Base-by-base conservation (phyloP, 305 asterid genomes). In the Lippia alba region DNA sequence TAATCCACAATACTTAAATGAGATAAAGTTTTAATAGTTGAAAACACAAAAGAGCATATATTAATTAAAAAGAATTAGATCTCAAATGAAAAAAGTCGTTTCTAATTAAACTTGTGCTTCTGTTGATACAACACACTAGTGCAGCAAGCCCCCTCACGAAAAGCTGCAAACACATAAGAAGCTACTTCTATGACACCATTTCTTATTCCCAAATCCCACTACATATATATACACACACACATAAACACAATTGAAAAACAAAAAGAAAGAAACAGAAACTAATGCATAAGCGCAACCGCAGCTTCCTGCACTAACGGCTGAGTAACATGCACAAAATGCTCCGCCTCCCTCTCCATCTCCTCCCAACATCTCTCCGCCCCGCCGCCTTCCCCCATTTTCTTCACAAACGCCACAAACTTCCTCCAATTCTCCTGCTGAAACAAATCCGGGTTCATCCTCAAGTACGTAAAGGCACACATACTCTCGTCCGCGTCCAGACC, bases 391-490 rank as follows among this genome's bases (percentile, higher is more conserved):
- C 81, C 82, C 97, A 92, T 92, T 67, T 86, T 92, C 96, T 92
- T 92, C 65, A 90, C 96, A 4, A 92, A 91, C 0, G 77, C 90
- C 0, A 90, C 97, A 12, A 92, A 92, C 18, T 83, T 73, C 24
- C 96, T 80, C 98, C 98, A 90, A 24, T 90, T 92, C 54, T 91
- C 96, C 0, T 90, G 83, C 39, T 87, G 95, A 76, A 92, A 92
- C 81, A 92, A 56, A 20, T 91, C 85, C 0, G 93, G 94, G 44
- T 79, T 87, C 97, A 92, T 92, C 84, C 97, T 82, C 85, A 92
- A 60, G 41, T 92, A 92, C 1, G 98, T 90, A 62, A 92, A 92
- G 3, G 98, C 98, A 15, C 98, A 91, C 98, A 92, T 92, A 36
- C 9, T 36, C 41, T 36, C 41, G 6, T 80, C 89, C 0, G 79